Conservation (phyloP, 768 basidiomycete species). For the Boletus tylopilopsis region DNA sequence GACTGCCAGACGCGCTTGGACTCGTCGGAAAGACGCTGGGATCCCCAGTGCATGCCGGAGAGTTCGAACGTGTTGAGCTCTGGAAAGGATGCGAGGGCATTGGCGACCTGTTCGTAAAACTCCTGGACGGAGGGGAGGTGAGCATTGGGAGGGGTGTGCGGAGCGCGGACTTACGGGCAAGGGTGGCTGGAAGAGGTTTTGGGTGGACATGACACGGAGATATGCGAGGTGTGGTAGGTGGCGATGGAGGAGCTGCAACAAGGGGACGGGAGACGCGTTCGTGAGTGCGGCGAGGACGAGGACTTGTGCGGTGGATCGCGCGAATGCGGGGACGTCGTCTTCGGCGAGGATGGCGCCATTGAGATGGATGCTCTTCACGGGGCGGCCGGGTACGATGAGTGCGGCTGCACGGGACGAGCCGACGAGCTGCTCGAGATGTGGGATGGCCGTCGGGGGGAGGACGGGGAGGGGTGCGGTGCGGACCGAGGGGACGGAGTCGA, state of each 20-base stretch:
- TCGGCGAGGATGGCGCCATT: conserved; percentile 57
- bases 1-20: conserved; percentile 53
- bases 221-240: conserved; percentile 60
- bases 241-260: conserved; percentile 52
- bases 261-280: conserved; percentile 50
- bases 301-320: conserved; percentile 47
- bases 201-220: conserved; percentile 61
- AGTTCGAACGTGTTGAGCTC: conserved; percentile 67
- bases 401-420: conserved; percentile 57
- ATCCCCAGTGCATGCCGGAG: conserved; percentile 72
- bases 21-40: conserved; percentile 42
- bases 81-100: conserved; percentile 54
- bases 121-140: conserved; percentile 36
- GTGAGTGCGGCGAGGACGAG: conserved; percentile 58
- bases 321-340: conserved; percentile 50
- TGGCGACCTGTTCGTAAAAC: conserved; percentile 61
- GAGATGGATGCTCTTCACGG: conserved; percentile 60
- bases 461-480: conserved; percentile 15
- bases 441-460: conserved; percentile 35
- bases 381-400: conserved; percentile 60
- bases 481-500: conserved; percentile 31
- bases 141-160: not conserved
- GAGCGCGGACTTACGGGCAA: conserved; percentile 37
- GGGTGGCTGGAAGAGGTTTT: conserved; percentile 46
- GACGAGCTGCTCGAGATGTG: conserved; percentile 51